These are phyloP conservation scores for Emericellopsis terricola DNA, from an alignment of 495 filamentous ascomycete species.

Conservation along the genomic window DNA sequence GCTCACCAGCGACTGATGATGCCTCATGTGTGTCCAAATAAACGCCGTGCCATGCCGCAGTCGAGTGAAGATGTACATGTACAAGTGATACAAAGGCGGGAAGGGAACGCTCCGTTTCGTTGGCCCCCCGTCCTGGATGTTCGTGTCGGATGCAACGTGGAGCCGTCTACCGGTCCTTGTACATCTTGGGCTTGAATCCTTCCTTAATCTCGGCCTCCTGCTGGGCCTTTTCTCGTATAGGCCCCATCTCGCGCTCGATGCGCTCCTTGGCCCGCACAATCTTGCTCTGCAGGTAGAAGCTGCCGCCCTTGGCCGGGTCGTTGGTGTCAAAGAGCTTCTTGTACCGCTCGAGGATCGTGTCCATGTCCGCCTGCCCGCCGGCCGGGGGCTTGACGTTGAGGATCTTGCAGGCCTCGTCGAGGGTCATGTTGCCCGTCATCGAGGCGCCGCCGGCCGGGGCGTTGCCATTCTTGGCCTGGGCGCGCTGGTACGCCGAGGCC, in stretches of 20 bases:
- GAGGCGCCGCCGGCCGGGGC: conserved; percentile 21
- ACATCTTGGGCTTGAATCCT: conserved; percentile 89
- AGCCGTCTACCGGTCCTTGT: conserved; percentile 55
- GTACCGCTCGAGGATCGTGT: conserved; percentile 67
- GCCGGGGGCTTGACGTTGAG: conserved; percentile 85
- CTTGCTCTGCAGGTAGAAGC: conserved; percentile 97
- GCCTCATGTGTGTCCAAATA: too few relatives aligned
- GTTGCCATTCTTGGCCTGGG: conserved; percentile 35
- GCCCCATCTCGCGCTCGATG: conserved; percentile 64
- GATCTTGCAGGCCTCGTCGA: conserved; percentile 96
- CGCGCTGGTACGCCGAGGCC: conserved; percentile 57
- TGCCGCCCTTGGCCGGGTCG: conserved; percentile 86
- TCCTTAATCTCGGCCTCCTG: conserved; percentile 52
- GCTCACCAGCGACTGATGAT: too few relatives aligned
- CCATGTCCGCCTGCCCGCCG: conserved; percentile 55
- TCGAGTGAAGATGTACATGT: conserved; percentile 27
- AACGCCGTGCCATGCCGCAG: conserved; percentile 29
- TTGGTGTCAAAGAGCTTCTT: conserved; percentile 90
- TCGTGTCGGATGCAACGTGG: background rate
- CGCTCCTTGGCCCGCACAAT: conserved; percentile 77
- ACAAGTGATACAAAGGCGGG: background rate
- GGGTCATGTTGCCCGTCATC: conserved; percentile 55
- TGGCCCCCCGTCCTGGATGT: background rate
- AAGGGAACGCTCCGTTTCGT: background rate
- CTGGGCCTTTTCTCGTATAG: conserved; percentile 29